Evolutionary conservation across 805 yeast species (phyloP).

Genomic region (Cyberlindnera mycetangii): DNA sequence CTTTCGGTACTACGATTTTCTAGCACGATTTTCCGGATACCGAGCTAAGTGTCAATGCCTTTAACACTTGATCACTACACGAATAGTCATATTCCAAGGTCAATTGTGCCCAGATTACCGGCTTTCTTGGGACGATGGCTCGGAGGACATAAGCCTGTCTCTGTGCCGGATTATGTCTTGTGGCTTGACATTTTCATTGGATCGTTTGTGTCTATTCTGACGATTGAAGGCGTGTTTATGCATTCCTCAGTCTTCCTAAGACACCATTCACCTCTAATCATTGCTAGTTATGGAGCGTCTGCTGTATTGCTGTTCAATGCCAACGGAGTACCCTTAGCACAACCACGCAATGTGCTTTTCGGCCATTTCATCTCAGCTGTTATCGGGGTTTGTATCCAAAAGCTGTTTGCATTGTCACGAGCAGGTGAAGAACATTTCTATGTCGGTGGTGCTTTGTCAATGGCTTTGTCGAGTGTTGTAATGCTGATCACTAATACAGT

Average conservation of each 20-base stretch:
- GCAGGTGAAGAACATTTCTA: conserved; percentile 48
- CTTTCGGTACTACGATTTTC: too few species aligned
- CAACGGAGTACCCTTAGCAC: conserved; percentile 55
- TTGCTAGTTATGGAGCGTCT: conserved; percentile 60
- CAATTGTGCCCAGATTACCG: conserved; percentile 34
- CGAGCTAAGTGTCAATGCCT: too few species aligned
- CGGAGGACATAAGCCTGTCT: conserved; percentile 33
- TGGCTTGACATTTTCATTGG: conserved; percentile 47
- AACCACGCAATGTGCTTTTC: conserved; percentile 55
- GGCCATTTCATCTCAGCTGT: conserved; percentile 56
- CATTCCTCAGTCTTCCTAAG: conserved; percentile 34
- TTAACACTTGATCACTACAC: conserved; percentile 21
- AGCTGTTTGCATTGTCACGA: conserved; percentile 46
- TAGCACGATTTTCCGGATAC: too few species aligned
- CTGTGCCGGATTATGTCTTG: conserved; percentile 35
- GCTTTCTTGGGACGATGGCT: conserved; percentile 34
- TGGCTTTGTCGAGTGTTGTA: conserved; percentile 48
- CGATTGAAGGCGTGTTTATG: conserved; percentile 46
- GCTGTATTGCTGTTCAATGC: conserved; percentile 59
- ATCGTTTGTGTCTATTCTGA: conserved; percentile 43
- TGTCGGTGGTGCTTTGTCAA: conserved; percentile 56
- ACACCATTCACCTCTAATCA: conserved; percentile 44
- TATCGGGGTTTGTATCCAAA: conserved; percentile 52
- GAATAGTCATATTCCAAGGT: conserved; percentile 20
- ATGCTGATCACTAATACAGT: conserved; percentile 55